Evolutionary conservation across 768 basidiomycete genomes (phyloP), one percentile per base, ranked within the genome.

Genomic region (Naganishia antarctica): DNA sequence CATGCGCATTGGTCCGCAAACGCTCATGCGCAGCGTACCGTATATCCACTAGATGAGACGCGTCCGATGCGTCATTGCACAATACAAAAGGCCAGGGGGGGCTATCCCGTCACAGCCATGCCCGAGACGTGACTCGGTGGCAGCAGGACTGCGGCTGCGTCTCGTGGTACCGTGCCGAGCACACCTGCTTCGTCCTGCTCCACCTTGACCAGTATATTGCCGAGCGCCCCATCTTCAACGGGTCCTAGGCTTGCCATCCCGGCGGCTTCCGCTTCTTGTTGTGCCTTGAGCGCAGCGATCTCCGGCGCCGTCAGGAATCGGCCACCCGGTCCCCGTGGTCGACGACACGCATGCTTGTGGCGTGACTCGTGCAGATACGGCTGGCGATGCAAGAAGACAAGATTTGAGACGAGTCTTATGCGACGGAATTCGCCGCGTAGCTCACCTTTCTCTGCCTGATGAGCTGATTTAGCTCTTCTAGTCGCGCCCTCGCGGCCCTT

Each of bases 321-420:
- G 25, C 96, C 96, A 12, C 96, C 96, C 25, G 96, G 94, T 4
- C 96, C 96, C 62, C 96, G 84, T 16, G 96, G 96, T 21, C 96
- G 85, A 47, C 92, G 87, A 88, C 97, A 93, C 32, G 96, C 96
- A 79, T 99, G 96, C 69, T 91, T 90, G 81, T 99, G 96, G 47
- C 96, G 86, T 8, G 91, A 94, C 75, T 99, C 96, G 69, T 99
- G 96, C 31, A 98, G 86, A 80, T 98, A 99, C 1, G 96, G 94
- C 93, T 96, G 28, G 34, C 21, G 23, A 26, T 61, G 2, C 15
- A 16, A 6, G 18, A 15, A 28, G 4, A n/a, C n/a, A 5, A 18
- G 28, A n/a, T 5, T 9, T 51, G 31, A 31, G 31, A 1, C 4
- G n/a, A 0, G n/a, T 74, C 71, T 44, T 11, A 1, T 4, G 8